A percentile compares a stretch with the other conserved stretches of the same genome.
These are phyloP conservation scores for Cystofilobasidium bisporidii DNA, from an alignment of 768 basidiomycete genomes.

Conservation along the genomic window DNA sequence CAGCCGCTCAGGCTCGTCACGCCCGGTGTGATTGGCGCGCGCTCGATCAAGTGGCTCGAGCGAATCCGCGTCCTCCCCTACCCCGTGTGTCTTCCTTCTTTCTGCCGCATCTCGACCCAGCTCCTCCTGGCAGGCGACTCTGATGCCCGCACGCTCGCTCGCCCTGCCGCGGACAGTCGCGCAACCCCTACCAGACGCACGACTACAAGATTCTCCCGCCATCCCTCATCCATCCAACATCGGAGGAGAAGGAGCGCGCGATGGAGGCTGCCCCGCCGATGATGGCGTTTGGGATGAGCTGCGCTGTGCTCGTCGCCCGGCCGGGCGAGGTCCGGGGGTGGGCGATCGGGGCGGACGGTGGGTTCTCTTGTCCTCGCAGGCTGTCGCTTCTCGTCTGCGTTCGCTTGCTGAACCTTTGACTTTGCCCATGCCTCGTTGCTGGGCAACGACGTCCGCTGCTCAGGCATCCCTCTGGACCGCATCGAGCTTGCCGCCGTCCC, in stretches of 20 bases:
- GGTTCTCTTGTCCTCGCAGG: background rate
- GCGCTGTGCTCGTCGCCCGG: background rate
- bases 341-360: background rate
- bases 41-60: constrained; percentile 51
- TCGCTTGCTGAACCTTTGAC: background rate
- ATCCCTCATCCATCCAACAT: too few relatives aligned
- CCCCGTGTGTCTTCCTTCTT: too few relatives aligned
- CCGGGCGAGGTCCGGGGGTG: background rate
- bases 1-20: constrained; percentile 49
- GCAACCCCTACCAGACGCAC: background rate
- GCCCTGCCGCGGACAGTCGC: background rate
- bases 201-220: too few relatives aligned
- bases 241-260: background rate
- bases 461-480: background rate
- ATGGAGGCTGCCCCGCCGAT: background rate
- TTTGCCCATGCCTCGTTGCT: background rate
- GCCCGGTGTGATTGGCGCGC: constrained; percentile 50
- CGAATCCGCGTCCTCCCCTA: constrained; percentile 46
- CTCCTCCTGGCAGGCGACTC: background rate
- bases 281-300: background rate
- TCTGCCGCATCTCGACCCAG: too few relatives aligned
- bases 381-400: too few relatives aligned
- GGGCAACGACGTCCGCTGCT: too few relatives aligned
- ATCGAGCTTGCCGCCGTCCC: background rate
- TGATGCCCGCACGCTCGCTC: too few relatives aligned